Conservation (phyloP, 2,329 filamentous ascomycete genomes). For the Paraphaeosphaeria minitans region DNA sequence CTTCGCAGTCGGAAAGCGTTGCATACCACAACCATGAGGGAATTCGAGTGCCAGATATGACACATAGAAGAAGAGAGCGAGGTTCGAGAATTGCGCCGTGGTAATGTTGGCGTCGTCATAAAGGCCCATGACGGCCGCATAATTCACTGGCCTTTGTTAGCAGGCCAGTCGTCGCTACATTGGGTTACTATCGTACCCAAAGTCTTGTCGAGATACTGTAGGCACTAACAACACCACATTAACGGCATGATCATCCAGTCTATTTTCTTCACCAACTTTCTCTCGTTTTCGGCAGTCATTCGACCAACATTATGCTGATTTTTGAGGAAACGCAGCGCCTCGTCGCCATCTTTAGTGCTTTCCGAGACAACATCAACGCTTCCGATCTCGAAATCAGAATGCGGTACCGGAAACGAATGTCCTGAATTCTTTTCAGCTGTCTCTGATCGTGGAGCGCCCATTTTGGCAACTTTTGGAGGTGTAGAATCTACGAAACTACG, state of each 20-base stretch:
- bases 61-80: constrained; percentile 46
- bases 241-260: constrained; percentile 50
- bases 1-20: constrained; percentile 59
- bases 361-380: constrained; percentile 13
- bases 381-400: constrained; percentile 18
- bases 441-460: neutral
- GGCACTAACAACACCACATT: constrained; percentile 46
- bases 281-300: constrained; percentile 24
- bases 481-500: neutral
- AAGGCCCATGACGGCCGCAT: constrained; percentile 51
- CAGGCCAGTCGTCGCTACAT: neutral
- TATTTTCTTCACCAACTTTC: constrained; percentile 39
- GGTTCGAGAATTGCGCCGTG: constrained; percentile 43
- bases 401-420: neutral
- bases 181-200: constrained; percentile 13
- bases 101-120: constrained; percentile 45
- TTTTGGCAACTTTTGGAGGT: neutral
- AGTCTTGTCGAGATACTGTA: constrained; percentile 50
- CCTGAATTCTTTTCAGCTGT: neutral
- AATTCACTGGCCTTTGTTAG: constrained; percentile 32
- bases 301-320: constrained; percentile 20
- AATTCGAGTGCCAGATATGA: constrained; percentile 48
- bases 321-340: constrained; percentile 31
- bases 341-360: constrained; percentile 25
- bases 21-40: constrained; percentile 56